These are phyloP conservation scores for Metschnikowia kunwiensis DNA, from an alignment of 805 yeast genomes.

Conservation along the genomic window DNA sequence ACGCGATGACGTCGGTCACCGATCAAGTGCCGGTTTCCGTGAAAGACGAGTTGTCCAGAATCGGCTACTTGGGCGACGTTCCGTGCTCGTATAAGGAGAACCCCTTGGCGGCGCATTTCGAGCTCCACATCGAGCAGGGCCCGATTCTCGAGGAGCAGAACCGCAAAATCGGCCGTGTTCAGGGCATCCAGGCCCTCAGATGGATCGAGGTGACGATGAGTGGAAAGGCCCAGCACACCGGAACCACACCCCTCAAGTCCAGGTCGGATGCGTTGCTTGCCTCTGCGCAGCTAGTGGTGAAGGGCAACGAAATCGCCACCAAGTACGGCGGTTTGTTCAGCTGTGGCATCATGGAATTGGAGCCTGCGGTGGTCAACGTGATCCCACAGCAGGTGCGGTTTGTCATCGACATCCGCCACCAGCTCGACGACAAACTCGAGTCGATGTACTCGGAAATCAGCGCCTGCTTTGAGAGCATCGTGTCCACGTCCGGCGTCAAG, in stretches of 20 bases:
- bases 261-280: slow-evolving; percentile 62
- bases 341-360: slow-evolving; percentile 54
- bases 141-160: slow-evolving; percentile 59
- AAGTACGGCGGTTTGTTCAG: slow-evolving; percentile 52
- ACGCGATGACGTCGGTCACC: slow-evolving; percentile 50
- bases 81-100: slow-evolving; percentile 47
- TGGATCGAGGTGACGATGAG: slow-evolving; percentile 58
- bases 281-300: slow-evolving; percentile 54
- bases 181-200: slow-evolving; percentile 62
- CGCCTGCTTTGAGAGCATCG: slow-evolving; percentile 35
- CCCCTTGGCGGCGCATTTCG: slow-evolving; percentile 68
- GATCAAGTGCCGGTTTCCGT: slow-evolving; percentile 49
- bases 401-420: slow-evolving; percentile 60
- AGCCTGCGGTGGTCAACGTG: slow-evolving; percentile 64
- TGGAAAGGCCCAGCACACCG: slow-evolving; percentile 71
- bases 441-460: slow-evolving; percentile 38
- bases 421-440: slow-evolving; percentile 41
- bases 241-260: slow-evolving; percentile 63
- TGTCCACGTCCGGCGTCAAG: slow-evolving; percentile 27
- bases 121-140: slow-evolving; percentile 75
- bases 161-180: slow-evolving; percentile 61
- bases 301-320: slow-evolving; percentile 54
- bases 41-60: slow-evolving; percentile 52
- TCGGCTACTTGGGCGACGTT: slow-evolving; percentile 57
- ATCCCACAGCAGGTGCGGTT: slow-evolving; percentile 61